Evolutionary conservation across 108 stramenopile genomes (phyloP).

Genomic region (Skeletonema tropicum): DNA sequence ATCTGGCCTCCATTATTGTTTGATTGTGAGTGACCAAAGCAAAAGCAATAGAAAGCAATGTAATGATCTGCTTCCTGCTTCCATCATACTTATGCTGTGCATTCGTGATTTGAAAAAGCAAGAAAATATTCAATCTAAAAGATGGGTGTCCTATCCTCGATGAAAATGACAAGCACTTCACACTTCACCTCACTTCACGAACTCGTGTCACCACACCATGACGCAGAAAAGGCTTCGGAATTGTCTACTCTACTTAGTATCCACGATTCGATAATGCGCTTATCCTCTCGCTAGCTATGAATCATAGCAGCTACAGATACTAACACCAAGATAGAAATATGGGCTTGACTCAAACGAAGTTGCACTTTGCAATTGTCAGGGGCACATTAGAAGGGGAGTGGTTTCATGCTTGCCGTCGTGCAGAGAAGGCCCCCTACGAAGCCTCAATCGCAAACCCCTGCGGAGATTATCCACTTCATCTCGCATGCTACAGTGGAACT

Average conservation of each 20-base stretch:
- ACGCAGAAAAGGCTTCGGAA: no score
- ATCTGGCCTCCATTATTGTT: constrained; percentile 14
- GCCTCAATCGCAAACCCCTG: constrained; percentile 17
- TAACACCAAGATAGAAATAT: neutral
- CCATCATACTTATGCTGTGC: no score
- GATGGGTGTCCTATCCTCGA: neutral
- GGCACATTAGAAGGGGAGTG: constrained; percentile 14
- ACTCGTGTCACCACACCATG: no score
- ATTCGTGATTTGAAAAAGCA: neutral
- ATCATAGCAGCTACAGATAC: neutral
- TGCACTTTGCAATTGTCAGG: constrained; percentile 28
- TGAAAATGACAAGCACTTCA: no score
- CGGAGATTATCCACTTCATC: constrained; percentile 38
- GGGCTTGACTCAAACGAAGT: constrained; percentile 37
- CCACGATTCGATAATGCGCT: no score
- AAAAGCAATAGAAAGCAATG: neutral
- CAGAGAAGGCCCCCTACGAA: constrained; percentile 8
- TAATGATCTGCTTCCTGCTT: neutral
- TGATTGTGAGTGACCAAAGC: no score
- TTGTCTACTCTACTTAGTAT: no score
- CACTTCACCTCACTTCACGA: no score
- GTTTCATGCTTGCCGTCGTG: constrained; percentile 2
- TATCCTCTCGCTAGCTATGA: no score
- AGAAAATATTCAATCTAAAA: neutral
- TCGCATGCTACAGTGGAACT: constrained; percentile 35